Evolutionary conservation across 805 yeast genomes (phyloP).

Genomic region (Ogataea pilisensis): DNA sequence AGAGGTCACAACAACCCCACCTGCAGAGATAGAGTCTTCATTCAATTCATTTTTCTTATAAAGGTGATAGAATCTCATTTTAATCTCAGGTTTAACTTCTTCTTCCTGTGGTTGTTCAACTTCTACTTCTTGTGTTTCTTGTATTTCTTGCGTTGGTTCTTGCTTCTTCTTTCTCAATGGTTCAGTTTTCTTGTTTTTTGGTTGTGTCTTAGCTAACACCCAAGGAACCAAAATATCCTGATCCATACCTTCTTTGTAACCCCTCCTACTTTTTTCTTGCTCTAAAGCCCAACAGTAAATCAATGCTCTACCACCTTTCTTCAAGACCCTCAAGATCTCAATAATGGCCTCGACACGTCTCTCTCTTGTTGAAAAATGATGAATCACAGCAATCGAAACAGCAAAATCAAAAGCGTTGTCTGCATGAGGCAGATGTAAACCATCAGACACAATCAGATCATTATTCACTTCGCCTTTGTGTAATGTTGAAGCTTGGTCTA

Average conservation of each 20-base stretch:
- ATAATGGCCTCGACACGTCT: conserved; percentile 73
- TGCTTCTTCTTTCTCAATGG: conserved; percentile 9
- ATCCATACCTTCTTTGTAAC: conserved; percentile 86
- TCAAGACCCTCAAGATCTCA: conserved; percentile 57
- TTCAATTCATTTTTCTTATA: conserved; percentile 81
- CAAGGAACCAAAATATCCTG: conserved; percentile 96
- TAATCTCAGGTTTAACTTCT: conserved; percentile 39
- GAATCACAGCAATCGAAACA: conserved; percentile 91
- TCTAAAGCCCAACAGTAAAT: conserved; percentile 97
- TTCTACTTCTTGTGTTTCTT: conserved; percentile 22
- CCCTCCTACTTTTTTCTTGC: conserved; percentile 82
- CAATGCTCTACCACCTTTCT: conserved; percentile 60
- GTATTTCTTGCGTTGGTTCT: conserved; percentile 13
- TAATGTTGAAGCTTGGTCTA: conserved; percentile 55
- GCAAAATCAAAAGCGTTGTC: conserved; percentile 64
- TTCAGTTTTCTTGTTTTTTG: conserved; percentile 31
- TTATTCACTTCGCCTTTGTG: conserved; percentile 24
- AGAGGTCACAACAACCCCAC: conserved; percentile 56
- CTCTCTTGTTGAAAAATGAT: conserved; percentile 84
- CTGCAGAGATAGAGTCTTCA: conserved; percentile 66
- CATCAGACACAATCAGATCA: conserved; percentile 79
- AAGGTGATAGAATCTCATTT: conserved; percentile 83
- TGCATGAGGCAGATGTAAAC: conserved; percentile 58
- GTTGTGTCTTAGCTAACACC: conserved; percentile 61
- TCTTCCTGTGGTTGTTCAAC: conserved; percentile 17